Evolutionary conservation across 2,329 filamentous ascomycete genomes (phyloP).

Genomic region (Trichoderma afroharzianum): DNA sequence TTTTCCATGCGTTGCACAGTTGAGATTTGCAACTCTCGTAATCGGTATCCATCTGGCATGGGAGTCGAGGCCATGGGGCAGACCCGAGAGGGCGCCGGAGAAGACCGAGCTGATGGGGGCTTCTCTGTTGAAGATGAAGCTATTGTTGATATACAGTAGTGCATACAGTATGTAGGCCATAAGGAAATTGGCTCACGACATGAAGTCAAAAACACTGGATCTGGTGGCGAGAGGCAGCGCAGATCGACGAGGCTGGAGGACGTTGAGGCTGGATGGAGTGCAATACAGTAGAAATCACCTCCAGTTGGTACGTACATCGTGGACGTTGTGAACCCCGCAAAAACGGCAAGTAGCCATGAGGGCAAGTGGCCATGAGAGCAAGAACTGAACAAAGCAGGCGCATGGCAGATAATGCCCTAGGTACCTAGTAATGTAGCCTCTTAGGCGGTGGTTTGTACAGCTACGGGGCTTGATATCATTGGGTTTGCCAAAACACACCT

Average conservation of each 20-base stretch:
- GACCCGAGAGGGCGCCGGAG: background rate
- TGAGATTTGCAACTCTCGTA: background rate
- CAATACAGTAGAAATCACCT: background rate
- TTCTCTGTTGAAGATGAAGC: background rate
- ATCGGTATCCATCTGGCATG: background rate
- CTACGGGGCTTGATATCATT: background rate
- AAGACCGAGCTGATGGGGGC: conserved; percentile 1
- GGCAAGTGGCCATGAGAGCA: background rate
- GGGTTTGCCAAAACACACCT: background rate
- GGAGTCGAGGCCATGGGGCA: background rate
- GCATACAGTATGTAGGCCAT: background rate
- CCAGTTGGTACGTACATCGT: background rate
- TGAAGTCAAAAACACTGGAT: background rate
- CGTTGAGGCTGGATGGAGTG: background rate
- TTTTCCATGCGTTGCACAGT: background rate
- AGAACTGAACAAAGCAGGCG: background rate
- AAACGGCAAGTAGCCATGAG: background rate
- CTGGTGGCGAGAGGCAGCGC: background rate
- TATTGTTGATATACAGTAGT: background rate
- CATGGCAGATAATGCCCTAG: background rate
- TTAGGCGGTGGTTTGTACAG: background rate
- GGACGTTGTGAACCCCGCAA: background rate
- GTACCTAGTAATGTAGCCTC: background rate
- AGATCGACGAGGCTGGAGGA: background rate
- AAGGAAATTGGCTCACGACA: background rate